A percentile compares a stretch with the other conserved stretches of the same genome.
Evolutionary conservation across 2,329 filamentous ascomycete genomes (phyloP).

Genomic region (Fusarium nelsonii): DNA sequence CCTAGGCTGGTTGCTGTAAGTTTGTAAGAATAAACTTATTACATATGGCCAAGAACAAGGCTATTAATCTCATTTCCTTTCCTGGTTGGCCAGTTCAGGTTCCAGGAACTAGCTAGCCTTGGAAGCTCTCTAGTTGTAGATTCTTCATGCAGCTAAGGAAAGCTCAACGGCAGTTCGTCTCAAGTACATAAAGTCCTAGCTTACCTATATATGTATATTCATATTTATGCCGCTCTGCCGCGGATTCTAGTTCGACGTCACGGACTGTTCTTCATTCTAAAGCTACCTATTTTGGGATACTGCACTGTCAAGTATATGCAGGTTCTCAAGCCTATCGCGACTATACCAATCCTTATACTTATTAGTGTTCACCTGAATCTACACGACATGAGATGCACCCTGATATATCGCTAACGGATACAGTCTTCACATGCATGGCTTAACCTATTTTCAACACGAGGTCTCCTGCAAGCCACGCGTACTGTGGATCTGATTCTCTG

Average conservation of each 20-base stretch:
- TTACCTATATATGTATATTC: not conserved
- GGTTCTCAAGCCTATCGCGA: too few species aligned
- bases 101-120: not conserved
- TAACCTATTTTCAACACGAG: slow-evolving; percentile 6
- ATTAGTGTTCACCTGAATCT: too few species aligned
- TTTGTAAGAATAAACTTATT: not conserved
- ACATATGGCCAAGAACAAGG: not conserved
- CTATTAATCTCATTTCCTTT: not conserved
- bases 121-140: not conserved
- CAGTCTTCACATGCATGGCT: slow-evolving; percentile 1
- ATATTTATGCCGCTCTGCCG: too few species aligned
- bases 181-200: not conserved
- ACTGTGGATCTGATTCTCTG: slow-evolving; percentile 24
- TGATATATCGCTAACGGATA: not conserved
- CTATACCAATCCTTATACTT: too few species aligned
- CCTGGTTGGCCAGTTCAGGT: not conserved
- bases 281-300: not conserved
- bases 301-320: not conserved
- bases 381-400: not conserved
- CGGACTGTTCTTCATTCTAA: not conserved
- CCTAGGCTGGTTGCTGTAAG: not conserved
- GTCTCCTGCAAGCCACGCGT: slow-evolving; percentile 35
- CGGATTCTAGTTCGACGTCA: too few species aligned
- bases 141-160: not conserved
- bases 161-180: not conserved